phyloP scores from a whole-genome alignment of 768 basidiomycete species.

The Hydnomerulius pinastri region DNA sequence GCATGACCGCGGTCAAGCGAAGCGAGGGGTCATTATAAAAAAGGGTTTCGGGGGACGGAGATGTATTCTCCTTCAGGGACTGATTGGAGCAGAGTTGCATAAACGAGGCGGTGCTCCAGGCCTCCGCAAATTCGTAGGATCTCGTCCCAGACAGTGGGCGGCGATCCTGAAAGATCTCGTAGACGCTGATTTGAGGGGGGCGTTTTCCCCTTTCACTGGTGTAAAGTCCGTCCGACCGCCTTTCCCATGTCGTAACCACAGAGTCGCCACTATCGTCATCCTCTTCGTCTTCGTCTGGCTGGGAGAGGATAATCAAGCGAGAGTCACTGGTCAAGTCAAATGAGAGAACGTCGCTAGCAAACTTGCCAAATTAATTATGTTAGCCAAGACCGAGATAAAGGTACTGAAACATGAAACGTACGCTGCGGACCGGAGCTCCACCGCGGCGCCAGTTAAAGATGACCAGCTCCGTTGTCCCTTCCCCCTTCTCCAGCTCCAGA shows the following conservation, averaged over 20 bases:
- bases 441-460: constrained; percentile 33
- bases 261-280: constrained; percentile 24
- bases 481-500: constrained; percentile 33
- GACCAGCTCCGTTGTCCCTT: constrained; percentile 32
- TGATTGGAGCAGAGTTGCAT: constrained; percentile 53
- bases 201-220: constrained; percentile 31
- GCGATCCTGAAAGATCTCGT: constrained; percentile 17
- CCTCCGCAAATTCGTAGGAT: constrained; percentile 55
- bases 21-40: constrained; percentile 58
- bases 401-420: constrained; percentile 9
- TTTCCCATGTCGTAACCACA: constrained; percentile 24
- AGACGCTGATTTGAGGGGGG: constrained; percentile 29
- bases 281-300: constrained; percentile 36
- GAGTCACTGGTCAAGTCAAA: constrained; percentile 32
- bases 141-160: constrained; percentile 13
- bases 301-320: constrained; percentile 24
- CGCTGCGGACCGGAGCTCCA: constrained; percentile 28
- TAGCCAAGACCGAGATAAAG: neutral
- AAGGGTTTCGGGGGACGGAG: constrained; percentile 44
- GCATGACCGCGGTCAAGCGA: constrained; percentile 43
- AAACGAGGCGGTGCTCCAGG: constrained; percentile 46
- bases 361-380: constrained; percentile 13
- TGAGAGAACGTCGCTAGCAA: constrained; percentile 31
- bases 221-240: constrained; percentile 33
- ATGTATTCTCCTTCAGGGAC: constrained; percentile 39